Conservation (phyloP, 768 basidiomycete species). For the Tricholoma hemisulphureum region DNA sequence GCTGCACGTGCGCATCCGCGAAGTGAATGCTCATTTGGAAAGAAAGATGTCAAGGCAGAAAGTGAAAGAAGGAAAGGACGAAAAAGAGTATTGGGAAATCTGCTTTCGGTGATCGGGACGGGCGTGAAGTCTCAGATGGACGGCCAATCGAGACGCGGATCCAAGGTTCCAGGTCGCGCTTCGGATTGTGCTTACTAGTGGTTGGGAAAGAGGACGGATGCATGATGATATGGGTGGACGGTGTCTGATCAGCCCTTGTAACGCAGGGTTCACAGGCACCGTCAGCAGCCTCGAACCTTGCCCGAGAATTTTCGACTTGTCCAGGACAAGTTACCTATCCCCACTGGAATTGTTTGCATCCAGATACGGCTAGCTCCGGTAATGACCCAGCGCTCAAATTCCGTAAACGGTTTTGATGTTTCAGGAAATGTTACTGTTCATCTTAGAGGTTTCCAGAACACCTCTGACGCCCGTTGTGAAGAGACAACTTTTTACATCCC, state of each 20-base stretch:
- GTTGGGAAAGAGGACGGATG: constrained; percentile 28
- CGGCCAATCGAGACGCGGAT: constrained; percentile 46
- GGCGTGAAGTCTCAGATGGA: constrained; percentile 44
- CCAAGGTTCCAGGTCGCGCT: constrained; percentile 21
- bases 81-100: constrained; percentile 16
- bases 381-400: constrained; percentile 35
- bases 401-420: constrained; percentile 35
- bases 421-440: constrained; percentile 27
- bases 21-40: constrained; percentile 28
- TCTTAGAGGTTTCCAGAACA: constrained; percentile 32
- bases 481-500: constrained; percentile 5
- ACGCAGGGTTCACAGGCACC: constrained; percentile 46
- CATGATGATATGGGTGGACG: constrained; percentile 14
- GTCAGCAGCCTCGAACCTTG: constrained; percentile 47
- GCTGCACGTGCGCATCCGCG: constrained; percentile 18
- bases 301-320: constrained; percentile 42
- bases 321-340: constrained; percentile 35
- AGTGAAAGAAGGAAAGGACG: constrained; percentile 16
- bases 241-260: constrained; percentile 44
- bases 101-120: constrained; percentile 40
- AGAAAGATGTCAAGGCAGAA: constrained; percentile 11
- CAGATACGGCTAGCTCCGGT: constrained; percentile 50
- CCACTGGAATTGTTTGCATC: constrained; percentile 49
- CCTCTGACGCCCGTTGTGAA: constrained; percentile 28
- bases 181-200: background rate